phyloP scores from a whole-genome alignment of 192 early-diverging fungal genomes.

The Coemansia sp. region DNA sequence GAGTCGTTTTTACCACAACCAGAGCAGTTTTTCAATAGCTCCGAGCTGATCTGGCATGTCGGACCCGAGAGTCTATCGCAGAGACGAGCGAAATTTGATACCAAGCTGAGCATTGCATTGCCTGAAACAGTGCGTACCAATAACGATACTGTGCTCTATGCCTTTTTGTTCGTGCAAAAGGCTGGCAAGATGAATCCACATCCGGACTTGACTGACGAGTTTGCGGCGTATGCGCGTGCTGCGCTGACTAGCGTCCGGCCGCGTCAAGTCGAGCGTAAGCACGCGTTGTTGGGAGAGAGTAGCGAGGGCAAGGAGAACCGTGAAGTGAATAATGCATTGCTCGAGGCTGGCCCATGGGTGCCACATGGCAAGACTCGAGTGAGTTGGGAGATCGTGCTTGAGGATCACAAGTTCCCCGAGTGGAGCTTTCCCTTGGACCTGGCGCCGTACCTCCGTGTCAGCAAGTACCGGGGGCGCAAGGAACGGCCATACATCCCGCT shows the following conservation, averaged over 20 bases:
- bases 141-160: slow-evolving; percentile 42
- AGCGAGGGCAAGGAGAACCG: slow-evolving; percentile 1
- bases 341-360: slow-evolving; percentile 32
- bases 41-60: slow-evolving; percentile 37
- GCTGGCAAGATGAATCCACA: slow-evolving; percentile 17
- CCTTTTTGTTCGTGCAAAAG: slow-evolving; percentile 46
- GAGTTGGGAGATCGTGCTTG: slow-evolving; percentile 53
- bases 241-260: slow-evolving; percentile 25
- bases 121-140: slow-evolving; percentile 19
- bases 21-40: slow-evolving; percentile 30
- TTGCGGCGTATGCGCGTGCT: slow-evolving; percentile 31
- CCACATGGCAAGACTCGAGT: slow-evolving; percentile 53
- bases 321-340: background rate
- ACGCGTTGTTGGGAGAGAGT: slow-evolving; percentile 21
- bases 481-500: slow-evolving; percentile 52
- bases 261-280: slow-evolving; percentile 33
- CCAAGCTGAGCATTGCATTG: slow-evolving; percentile 19
- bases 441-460: slow-evolving; percentile 28
- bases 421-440: slow-evolving; percentile 51
- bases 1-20: slow-evolving; percentile 15
- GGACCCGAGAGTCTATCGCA: slow-evolving; percentile 36
- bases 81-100: slow-evolving; percentile 24
- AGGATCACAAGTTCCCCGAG: slow-evolving; percentile 44
- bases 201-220: slow-evolving; percentile 28
- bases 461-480: background rate